A percentile compares a stretch with the other conserved stretches of the same genome.
Conservation (phyloP, 352 stramenopile genomes). For the Albugo candida region DNA sequence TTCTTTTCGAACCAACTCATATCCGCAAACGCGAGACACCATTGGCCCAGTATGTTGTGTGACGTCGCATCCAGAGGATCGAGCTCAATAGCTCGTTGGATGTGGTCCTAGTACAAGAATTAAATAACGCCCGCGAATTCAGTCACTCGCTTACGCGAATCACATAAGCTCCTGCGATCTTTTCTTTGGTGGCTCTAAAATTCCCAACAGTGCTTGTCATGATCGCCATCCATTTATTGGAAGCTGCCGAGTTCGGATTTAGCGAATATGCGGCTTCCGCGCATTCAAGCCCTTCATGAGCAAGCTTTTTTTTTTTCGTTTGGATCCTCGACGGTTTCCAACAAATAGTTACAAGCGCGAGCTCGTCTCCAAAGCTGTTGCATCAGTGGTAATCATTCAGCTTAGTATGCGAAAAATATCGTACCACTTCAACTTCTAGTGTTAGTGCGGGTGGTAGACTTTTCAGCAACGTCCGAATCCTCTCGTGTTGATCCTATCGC, state of each 20-base stretch:
- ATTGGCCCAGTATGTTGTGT: constrained; percentile 54
- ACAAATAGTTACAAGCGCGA: constrained; percentile 34
- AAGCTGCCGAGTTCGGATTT: constrained; percentile 21
- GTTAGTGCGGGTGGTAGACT: neutral
- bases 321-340: constrained; percentile 16
- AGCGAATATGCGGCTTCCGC: constrained; percentile 30
- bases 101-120: constrained; percentile 19
- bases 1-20: constrained; percentile 61
- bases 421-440: neutral
- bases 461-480: neutral
- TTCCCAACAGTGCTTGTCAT: constrained; percentile 42
- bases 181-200: constrained; percentile 41
- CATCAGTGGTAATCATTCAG: neutral
- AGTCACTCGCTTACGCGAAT: constrained; percentile 14
- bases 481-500: neutral
- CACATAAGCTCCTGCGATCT: constrained; percentile 42
- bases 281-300: constrained; percentile 26
- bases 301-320: constrained; percentile 37
- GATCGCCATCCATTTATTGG: constrained; percentile 66
- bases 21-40: constrained; percentile 58
- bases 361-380: constrained; percentile 37
- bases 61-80: constrained; percentile 34
- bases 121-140: neutral
- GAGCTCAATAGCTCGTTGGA: constrained; percentile 47
- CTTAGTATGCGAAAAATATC: neutral